Evolutionary conservation across 345 rosid species (phyloP).

Genomic region (Camelina laxa): DNA sequence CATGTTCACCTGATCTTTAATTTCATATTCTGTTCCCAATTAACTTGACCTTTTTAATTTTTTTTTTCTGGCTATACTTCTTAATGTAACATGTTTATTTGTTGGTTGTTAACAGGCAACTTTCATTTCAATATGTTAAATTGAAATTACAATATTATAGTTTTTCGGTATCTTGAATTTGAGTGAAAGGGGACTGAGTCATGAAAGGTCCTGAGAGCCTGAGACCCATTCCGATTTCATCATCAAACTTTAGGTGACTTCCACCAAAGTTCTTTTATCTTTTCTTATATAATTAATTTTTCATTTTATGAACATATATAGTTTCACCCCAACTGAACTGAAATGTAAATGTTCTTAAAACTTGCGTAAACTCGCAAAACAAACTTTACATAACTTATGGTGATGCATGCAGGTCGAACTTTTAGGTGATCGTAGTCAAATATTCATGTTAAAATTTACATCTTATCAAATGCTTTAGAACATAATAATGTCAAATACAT

Average conservation of each 20-base stretch:
- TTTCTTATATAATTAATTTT: neutral
- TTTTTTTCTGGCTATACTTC: neutral
- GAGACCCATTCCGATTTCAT: conserved; percentile 3
- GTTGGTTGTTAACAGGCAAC: neutral
- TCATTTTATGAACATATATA: too few species aligned
- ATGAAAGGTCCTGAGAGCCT: conserved; percentile 10
- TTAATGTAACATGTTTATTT: neutral
- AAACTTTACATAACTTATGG: too few species aligned
- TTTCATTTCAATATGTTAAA: too few species aligned
- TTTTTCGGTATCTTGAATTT: neutral
- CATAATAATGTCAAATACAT: neutral
- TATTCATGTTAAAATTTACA: neutral
- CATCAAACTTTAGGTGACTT: neutral
- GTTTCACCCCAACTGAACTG: too few species aligned
- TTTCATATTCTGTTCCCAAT: neutral
- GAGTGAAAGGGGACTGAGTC: neutral
- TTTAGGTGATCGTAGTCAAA: neutral
- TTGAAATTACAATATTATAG: neutral
- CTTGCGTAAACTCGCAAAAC: too few species aligned
- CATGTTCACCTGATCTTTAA: conserved; percentile 13
- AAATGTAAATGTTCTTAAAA: too few species aligned
- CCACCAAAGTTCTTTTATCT: neutral
- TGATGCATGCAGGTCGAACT: neutral
- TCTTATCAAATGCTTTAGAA: neutral
- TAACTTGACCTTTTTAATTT: neutral